Percentiles rank a stretch among this genome's conserved stretches.
These are phyloP conservation scores for Cercospora zeina DNA, from an alignment of 2,329 filamentous ascomycete species.

Conservation along the genomic window DNA sequence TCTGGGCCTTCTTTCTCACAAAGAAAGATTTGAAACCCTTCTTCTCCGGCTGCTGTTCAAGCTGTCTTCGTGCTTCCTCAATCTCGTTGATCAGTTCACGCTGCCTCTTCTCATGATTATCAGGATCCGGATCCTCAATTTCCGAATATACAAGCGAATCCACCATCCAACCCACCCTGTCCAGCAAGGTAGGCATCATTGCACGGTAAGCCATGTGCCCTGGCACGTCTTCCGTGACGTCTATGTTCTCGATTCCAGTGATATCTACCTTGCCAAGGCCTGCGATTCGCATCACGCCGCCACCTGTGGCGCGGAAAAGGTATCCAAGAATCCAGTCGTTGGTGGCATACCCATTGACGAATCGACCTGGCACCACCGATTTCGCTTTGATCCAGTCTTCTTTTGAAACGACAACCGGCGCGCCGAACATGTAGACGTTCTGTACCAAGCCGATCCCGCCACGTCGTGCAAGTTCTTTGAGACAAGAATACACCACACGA, in stretches of 20 bases:
- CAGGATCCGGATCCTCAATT: conserved; percentile 95
- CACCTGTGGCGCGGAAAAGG: conserved; percentile 89
- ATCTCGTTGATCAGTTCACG: conserved; percentile 95
- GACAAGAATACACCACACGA: conserved; percentile 86
- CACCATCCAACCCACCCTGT: conserved; percentile 86
- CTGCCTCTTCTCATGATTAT: conserved; percentile 84
- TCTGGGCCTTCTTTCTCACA: conserved; percentile 76
- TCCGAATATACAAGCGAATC: conserved; percentile 93
- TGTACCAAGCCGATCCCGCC: conserved; percentile 86
- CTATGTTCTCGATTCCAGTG: conserved; percentile 82
- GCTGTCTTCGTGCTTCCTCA: conserved; percentile 83
- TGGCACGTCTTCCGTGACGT: conserved; percentile 80
- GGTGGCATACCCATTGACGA: conserved; percentile 89
- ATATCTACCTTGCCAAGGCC: conserved; percentile 78
- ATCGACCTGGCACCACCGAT: conserved; percentile 85
- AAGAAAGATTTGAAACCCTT: conserved; percentile 72
- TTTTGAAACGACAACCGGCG: conserved; percentile 84
- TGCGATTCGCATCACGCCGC: conserved; percentile 84
- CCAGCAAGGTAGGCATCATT: conserved; percentile 83
- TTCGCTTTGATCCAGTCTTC: conserved; percentile 83
- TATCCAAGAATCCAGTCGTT: conserved; percentile 97
- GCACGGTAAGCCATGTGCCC: conserved; percentile 97
- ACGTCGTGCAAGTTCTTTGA: conserved; percentile 80
- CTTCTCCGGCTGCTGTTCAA: conserved; percentile 74
- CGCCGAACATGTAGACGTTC: conserved; percentile 93